Base-by-base conservation (phyloP, 768 basidiomycete species). In the Russula vinacea region DNA sequence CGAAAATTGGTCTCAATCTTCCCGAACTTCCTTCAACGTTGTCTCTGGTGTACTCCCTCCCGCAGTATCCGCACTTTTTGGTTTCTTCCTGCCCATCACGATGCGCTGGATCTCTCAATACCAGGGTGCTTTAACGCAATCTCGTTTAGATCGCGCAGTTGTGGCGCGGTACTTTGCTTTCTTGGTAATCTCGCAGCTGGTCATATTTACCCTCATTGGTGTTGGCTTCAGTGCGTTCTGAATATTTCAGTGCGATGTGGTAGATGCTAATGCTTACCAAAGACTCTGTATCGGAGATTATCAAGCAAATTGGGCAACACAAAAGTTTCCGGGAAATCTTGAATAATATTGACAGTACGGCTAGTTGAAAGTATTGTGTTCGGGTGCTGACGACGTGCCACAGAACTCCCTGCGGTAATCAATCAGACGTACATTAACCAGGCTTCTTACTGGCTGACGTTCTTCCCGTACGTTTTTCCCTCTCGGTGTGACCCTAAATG, bases 11-110 rank as follows among this genome's bases (percentile, higher is more conserved):
- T 79, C 81, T 39, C 69, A 78, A 5, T 73, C 81, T 0, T 92
- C 90, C 3, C 79, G 81, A 0, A 76, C 68, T 26, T 81, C 88
- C 1, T 98, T 98, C 74, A 85, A 92, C 0, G 74, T 97, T 65
- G 79, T 94, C 42, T 94, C 93, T 72, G 94, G 95, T 88, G 87
- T 98, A 37, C 78, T 98, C 22, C 97, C 97, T 2, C 92, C 97
- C 0, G 79, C 90, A 0, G 84, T 98, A 42, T 91, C 92, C 9
- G 89, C 91, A 5, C 61, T 94, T 19, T 97, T 99, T 70, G 90
- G 90, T 17, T 94, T 90, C 77, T 85, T 94, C 75, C 80, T 99
- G 40, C 97, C 97, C 2, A 84, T 92, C 71, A 78, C 95, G 74
- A 98, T 99, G 85, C 88, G 97, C 58, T 83, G 84, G 81, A 78